Percentiles rank a stretch among this genome's conserved stretches.
Evolutionary conservation across 129 eudicot genomes (phyloP).

Genomic region (Lactuca sativa): DNA sequence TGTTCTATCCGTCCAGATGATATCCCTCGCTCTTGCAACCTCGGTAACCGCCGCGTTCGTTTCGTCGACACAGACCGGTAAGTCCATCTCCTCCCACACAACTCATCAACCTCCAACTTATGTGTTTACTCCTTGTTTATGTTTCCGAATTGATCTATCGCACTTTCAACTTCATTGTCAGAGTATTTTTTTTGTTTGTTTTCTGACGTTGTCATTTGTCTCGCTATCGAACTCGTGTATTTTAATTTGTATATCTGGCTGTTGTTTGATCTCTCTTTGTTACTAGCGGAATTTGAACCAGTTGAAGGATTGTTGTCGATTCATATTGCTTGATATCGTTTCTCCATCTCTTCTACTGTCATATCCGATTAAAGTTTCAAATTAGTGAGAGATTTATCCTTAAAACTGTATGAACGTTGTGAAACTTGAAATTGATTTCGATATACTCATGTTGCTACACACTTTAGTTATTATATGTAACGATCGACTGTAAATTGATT

Average conservation of each 20-base stretch:
- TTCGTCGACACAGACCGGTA: conserved; percentile 66
- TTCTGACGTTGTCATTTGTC: not conserved
- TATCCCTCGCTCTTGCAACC: conserved; percentile 64
- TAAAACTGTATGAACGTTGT: not conserved
- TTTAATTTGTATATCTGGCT: no score
- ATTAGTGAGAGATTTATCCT: no score
- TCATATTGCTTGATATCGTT: no score
- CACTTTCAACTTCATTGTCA: not conserved
- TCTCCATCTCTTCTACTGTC: no score
- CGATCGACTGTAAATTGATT: not conserved
- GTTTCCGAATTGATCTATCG: not conserved
- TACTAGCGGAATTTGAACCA: no score
- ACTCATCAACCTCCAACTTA: not conserved
- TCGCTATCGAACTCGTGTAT: no score
- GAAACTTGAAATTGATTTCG: not conserved
- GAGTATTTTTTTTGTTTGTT: not conserved
- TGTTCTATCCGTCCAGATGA: conserved; percentile 74
- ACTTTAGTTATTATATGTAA: no score
- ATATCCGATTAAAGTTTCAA: no score
- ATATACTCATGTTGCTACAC: conserved; percentile 1
- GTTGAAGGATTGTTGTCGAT: no score
- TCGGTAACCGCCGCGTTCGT: conserved; percentile 60
- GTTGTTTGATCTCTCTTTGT: no score
- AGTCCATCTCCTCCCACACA: not conserved
- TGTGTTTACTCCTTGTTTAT: not conserved